Percentiles rank a stretch among this genome's conserved stretches.
Evolutionary conservation across 2,329 filamentous ascomycete genomes (phyloP).

Genomic region (Pyrenophora graminea): DNA sequence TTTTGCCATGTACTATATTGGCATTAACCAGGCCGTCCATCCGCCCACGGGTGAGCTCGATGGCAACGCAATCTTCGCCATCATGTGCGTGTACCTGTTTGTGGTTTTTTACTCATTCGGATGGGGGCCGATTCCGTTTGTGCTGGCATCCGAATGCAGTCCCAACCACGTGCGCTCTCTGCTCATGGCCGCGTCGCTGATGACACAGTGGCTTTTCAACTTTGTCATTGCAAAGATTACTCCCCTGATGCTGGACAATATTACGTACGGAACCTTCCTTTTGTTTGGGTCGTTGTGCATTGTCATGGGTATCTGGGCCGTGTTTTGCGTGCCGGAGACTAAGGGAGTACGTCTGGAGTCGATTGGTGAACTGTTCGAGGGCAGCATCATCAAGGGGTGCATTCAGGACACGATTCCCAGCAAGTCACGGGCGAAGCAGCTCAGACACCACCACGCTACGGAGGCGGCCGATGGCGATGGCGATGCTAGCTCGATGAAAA

Average conservation of each 20-base stretch:
- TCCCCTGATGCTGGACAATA: constrained; percentile 50
- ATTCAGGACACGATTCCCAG: constrained; percentile 46
- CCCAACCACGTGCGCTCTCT: constrained; percentile 49
- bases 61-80: constrained; percentile 50
- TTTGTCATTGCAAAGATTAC: constrained; percentile 44
- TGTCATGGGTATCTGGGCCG: constrained; percentile 48
- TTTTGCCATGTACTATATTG: constrained; percentile 49
- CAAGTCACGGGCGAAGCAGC: constrained; percentile 43
- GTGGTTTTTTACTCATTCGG: constrained; percentile 54
- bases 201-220: constrained; percentile 52
- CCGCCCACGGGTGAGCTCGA: constrained; percentile 41
- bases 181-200: constrained; percentile 51
- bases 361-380: constrained; percentile 50
- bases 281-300: constrained; percentile 50
- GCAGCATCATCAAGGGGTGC: constrained; percentile 47
- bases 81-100: constrained; percentile 58
- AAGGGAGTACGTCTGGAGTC: constrained; percentile 51
- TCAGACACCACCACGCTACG: constrained; percentile 38
- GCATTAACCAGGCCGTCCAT: constrained; percentile 42
- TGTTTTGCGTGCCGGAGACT: constrained; percentile 52
- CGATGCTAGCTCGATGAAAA: constrained; percentile 18
- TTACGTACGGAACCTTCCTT: constrained; percentile 52
- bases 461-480: constrained; percentile 28
- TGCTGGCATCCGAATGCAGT: constrained; percentile 49
- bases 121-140: constrained; percentile 54